Evolutionary conservation across 176 grass and related monocot genomes (phyloP).

Genomic region (Thalia dealbata): DNA sequence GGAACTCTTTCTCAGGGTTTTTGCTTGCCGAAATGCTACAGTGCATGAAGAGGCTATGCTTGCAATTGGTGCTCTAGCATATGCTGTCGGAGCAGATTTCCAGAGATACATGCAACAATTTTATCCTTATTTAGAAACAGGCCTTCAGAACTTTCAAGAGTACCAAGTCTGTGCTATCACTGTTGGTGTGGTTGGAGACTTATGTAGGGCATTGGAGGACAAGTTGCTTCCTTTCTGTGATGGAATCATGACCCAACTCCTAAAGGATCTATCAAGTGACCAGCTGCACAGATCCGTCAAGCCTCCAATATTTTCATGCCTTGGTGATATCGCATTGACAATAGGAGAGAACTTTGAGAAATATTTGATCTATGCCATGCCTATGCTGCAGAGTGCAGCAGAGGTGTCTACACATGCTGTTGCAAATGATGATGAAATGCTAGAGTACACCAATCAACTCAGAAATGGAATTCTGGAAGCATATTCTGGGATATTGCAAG

Average conservation of each 20-base stretch:
- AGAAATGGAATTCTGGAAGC: constrained; percentile 20
- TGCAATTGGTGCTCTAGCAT: constrained; percentile 15
- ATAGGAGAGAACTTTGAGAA: constrained; percentile 16
- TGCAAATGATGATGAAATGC: constrained; percentile 4
- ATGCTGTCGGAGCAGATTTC: constrained; percentile 9
- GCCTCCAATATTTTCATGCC: constrained; percentile 15
- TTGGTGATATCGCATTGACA: constrained; percentile 10
- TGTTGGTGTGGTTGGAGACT: constrained; percentile 14
- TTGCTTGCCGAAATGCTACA: constrained; percentile 17
- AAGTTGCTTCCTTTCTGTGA: constrained; percentile 3
- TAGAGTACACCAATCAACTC: constrained; percentile 11
- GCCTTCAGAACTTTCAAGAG: constrained; percentile 13
- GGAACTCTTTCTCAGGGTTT: constrained; percentile 15
- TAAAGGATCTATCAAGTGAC: constrained; percentile 10
- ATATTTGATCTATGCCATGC: constrained; percentile 16
- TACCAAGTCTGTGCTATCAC: constrained; percentile 16
- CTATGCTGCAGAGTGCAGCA: constrained; percentile 15
- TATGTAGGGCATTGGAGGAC: constrained; percentile 19
- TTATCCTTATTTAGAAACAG: constrained; percentile 18
- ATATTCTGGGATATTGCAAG: constrained; percentile 11
- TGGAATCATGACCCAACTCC: constrained; percentile 15
- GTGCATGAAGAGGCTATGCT: constrained; percentile 18
- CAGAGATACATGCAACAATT: constrained; percentile 7
- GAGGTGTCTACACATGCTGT: not conserved
- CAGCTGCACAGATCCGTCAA: constrained; percentile 15